Evolutionary conservation across 768 basidiomycete genomes (phyloP), one percentile per base, ranked within the genome.

Genomic region (Tricholoma furcatifolium): DNA sequence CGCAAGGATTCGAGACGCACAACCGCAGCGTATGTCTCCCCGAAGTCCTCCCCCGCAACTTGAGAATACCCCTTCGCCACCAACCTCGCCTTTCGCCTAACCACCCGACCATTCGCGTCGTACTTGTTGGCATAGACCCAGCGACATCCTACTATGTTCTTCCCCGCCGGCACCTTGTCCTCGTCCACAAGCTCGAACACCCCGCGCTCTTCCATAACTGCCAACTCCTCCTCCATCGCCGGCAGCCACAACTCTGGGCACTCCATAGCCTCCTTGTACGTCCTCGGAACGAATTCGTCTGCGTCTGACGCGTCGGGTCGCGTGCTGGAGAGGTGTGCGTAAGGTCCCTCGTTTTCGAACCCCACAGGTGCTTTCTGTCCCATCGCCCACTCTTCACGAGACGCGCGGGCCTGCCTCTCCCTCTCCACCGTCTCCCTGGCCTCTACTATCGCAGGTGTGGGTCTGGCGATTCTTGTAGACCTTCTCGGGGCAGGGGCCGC

Each of bases 11-110:
- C n/a, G n/a, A n/a, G n/a, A n/a, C n/a, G n/a, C n/a, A n/a, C n/a
- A n/a, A n/a, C n/a, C n/a, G n/a, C n/a, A n/a, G n/a, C n/a, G n/a
- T n/a, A n/a, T n/a, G 27, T 62, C 57, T 4, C 56, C 34, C 0
- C 43, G 54, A 58, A 74, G 51, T 73, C 70, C 15, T 72, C 45
- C 3, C 74, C 72, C 3, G 56, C 60, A 3, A 65, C 55, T 57
- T 76, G 74, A 12, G 36, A 38, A 38, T 63, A 75, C 2, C 63
- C 61, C 51, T 63, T 58, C n/a, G 60, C 59, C 0, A 65, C 60
- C n/a, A 63, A 30, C 0, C 59, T 32, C 1, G 57, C 60, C 59
- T 75, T 74, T 53, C 67, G 56, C 8, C 62, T 52, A 0, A 50
- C 47, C 21, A 71, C 46, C 58, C 64, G 63, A 65, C 21, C 31